These are phyloP conservation scores for Hypoxylon sp. DNA, from an alignment of 2,329 filamentous ascomycete species.

Conservation along the genomic window DNA sequence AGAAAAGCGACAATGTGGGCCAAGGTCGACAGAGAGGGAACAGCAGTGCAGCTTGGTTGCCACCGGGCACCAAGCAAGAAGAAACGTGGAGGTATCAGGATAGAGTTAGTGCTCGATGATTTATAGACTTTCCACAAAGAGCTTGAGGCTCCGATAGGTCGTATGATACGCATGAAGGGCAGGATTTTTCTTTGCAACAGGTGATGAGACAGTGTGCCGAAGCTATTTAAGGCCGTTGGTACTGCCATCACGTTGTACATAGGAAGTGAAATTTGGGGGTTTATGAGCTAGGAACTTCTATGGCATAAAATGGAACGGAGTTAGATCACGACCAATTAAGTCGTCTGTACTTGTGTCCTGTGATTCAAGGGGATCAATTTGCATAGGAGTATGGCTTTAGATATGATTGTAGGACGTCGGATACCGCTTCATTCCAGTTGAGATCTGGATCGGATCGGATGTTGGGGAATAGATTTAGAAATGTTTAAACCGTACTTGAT, in stretches of 20 bases:
- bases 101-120: conserved; percentile 48
- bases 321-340: conserved; percentile 40
- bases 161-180: conserved; percentile 45
- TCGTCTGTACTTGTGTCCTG: conserved; percentile 37
- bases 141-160: conserved; percentile 34
- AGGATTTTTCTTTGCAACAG: conserved; percentile 35
- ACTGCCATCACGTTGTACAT: conserved; percentile 41
- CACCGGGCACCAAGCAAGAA: conserved; percentile 86
- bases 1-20: conserved; percentile 68
- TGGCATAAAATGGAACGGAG: conserved; percentile 47
- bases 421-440: conserved; percentile 39
- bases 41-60: conserved; percentile 74
- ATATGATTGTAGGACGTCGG: conserved; percentile 27
- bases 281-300: conserved; percentile 34
- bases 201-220: conserved; percentile 32
- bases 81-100: conserved; percentile 80
- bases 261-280: conserved; percentile 33
- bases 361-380: conserved; percentile 34
- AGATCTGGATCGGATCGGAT: conserved; percentile 26
- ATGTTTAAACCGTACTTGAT: conserved; percentile 9
- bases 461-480: conserved; percentile 31
- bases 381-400: conserved; percentile 35
- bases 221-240: conserved; percentile 21
- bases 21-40: conserved; percentile 59
- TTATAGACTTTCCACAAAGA: conserved; percentile 12